These are phyloP conservation scores for Microsporum canis DNA, from an alignment of 2,329 filamentous ascomycete species.

Conservation along the genomic window DNA sequence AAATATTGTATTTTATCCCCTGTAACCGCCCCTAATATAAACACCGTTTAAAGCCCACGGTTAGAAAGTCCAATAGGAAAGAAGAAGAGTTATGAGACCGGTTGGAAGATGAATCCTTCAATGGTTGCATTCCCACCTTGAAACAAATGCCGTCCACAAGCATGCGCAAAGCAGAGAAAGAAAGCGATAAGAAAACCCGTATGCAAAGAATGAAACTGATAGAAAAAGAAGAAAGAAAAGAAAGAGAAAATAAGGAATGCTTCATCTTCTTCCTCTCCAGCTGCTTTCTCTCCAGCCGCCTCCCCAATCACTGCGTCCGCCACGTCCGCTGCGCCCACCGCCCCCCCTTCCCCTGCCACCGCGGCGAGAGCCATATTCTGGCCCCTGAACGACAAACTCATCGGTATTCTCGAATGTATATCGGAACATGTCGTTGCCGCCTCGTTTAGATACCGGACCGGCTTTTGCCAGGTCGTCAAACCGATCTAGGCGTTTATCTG, in stretches of 20 bases:
- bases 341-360: conserved; percentile 25
- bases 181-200: not conserved
- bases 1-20: not conserved
- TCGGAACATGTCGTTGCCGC: conserved; percentile 50
- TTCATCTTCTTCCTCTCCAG: conserved; percentile 15
- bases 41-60: not conserved
- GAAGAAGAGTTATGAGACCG: not conserved
- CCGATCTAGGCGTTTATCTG: conserved; percentile 51
- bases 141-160: not conserved
- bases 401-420: conserved; percentile 62
- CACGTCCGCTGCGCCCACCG: conserved; percentile 22
- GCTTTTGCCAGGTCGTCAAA: conserved; percentile 38
- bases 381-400: conserved; percentile 58
- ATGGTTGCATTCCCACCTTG: not conserved
- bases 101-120: not conserved
- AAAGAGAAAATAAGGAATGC: not conserved
- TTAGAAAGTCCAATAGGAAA: not conserved
- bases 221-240: not conserved
- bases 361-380: conserved; percentile 45
- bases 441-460: conserved; percentile 26
- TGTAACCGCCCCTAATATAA: not conserved
- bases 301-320: conserved; percentile 20
- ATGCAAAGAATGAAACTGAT: not conserved
- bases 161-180: not conserved
- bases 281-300: conserved; percentile 11